These are phyloP conservation scores for Talaromyces sp. DNA, from an alignment of 2,329 filamentous ascomycete species.

Conservation along the genomic window DNA sequence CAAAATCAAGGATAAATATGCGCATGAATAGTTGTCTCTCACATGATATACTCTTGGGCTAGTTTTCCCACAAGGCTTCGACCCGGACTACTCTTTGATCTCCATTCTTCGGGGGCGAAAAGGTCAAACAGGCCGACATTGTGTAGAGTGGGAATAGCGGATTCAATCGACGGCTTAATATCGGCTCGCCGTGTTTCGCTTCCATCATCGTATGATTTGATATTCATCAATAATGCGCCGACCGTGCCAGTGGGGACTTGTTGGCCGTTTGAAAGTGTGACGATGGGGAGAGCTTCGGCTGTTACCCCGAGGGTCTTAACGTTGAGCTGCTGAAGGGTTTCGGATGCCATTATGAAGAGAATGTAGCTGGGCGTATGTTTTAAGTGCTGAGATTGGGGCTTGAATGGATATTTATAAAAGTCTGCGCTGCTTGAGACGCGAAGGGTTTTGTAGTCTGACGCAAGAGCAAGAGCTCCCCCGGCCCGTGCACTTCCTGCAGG, in stretches of 20 bases:
- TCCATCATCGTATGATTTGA: neutral
- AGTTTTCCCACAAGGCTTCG: neutral
- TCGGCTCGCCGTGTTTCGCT: neutral
- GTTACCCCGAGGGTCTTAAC: constrained; percentile 5
- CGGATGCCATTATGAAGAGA: neutral
- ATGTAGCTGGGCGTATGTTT: neutral
- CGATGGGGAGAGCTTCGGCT: neutral
- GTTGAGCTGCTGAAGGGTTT: constrained; percentile 5
- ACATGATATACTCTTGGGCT: neutral
- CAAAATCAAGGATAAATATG: neutral
- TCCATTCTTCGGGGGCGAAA: neutral
- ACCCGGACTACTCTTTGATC: neutral
- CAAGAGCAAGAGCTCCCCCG: neutral
- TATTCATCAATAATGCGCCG: constrained; percentile 1
- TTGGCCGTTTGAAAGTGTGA: constrained; percentile 2
- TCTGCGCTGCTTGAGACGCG: no score
- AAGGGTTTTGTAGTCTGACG: neutral
- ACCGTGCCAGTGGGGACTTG: constrained; percentile 5
- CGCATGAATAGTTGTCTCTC: neutral
- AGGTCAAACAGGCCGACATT: constrained; percentile 4
- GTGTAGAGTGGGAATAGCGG: neutral
- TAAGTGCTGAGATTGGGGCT: no score
- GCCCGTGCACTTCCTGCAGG: neutral
- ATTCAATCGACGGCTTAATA: neutral
- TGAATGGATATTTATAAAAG: no score